A percentile compares a stretch with the other conserved stretches of the same genome.
phyloP scores from a whole-genome alignment of 805 yeast genomes.

The Candida peoriensis region DNA sequence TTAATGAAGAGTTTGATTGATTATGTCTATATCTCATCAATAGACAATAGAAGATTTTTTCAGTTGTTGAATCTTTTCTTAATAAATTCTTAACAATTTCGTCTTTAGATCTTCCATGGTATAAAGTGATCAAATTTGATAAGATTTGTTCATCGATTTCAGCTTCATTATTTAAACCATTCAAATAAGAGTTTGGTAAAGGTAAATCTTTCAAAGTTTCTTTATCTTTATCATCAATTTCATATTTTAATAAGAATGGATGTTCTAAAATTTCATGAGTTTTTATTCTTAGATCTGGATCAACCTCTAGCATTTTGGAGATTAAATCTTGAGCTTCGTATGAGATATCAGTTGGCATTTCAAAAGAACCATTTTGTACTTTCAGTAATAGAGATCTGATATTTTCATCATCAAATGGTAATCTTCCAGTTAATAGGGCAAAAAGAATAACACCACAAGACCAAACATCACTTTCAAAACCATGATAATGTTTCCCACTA shows the following conservation, averaged over 20 bases:
- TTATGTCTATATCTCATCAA: conserved; percentile 72
- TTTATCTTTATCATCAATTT: conserved; percentile 18
- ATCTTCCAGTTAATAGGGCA: conserved; percentile 73
- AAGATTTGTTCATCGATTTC: conserved; percentile 71
- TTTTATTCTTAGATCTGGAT: conserved; percentile 66
- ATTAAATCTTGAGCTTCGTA: conserved; percentile 65
- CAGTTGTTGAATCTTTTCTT: conserved; percentile 57
- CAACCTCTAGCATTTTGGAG: conserved; percentile 57
- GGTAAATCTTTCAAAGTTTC: conserved; percentile 27
- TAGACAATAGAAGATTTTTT: conserved; percentile 75
- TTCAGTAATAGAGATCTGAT: conserved; percentile 64
- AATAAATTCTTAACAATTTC: conserved; percentile 50
- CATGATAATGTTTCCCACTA: conserved; percentile 71
- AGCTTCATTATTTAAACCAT: conserved; percentile 24
- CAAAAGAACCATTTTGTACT: conserved; percentile 72
- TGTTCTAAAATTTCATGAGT: conserved; percentile 67
- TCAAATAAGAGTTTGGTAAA: conserved; percentile 24
- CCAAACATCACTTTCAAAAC: conserved; percentile 85
- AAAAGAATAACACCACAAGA: conserved; percentile 81
- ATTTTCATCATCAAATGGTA: conserved; percentile 81
- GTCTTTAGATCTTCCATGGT: conserved; percentile 72
- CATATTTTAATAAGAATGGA: conserved; percentile 73
- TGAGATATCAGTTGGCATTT: conserved; percentile 63
- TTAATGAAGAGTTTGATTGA: conserved; percentile 35
- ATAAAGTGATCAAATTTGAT: conserved; percentile 68